Evolutionary conservation across 805 yeast genomes (phyloP).

Genomic region (Suhomyces emberorum): DNA sequence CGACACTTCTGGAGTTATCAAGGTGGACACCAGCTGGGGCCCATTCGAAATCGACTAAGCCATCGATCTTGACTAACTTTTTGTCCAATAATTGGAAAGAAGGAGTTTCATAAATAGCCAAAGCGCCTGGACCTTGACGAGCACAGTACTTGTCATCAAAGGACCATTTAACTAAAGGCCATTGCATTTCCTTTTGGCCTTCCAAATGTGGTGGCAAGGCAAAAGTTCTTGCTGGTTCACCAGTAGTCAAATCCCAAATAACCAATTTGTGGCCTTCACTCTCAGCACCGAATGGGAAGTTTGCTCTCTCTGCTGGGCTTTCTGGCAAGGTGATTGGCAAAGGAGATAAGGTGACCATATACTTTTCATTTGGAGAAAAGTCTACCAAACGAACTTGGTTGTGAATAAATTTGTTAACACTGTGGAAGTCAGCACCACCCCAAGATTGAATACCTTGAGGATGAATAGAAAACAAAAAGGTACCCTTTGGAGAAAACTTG

Average conservation of each 20-base stretch:
- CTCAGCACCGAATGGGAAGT: conserved; percentile 79
- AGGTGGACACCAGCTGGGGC: conserved; percentile 84
- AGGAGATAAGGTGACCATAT: conserved; percentile 84
- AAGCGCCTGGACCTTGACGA: conserved; percentile 88
- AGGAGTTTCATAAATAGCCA: conserved; percentile 83
- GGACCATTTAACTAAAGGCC: conserved; percentile 98
- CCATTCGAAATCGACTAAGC: conserved; percentile 88
- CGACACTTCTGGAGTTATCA: conserved; percentile 50
- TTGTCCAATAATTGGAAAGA: conserved; percentile 80
- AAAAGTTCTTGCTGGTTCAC: conserved; percentile 83
- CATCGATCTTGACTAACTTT: conserved; percentile 78
- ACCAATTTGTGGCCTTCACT: conserved; percentile 92
- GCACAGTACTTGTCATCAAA: conserved; percentile 90
- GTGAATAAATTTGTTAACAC: conserved; percentile 77
- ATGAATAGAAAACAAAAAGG: conserved; percentile 81
- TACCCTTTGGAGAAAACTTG: conserved; percentile 91
- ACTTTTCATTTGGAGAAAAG: conserved; percentile 90
- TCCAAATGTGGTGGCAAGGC: conserved; percentile 78
- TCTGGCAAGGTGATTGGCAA: conserved; percentile 71
- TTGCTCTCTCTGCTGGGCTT: conserved; percentile 57
- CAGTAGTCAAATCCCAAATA: conserved; percentile 86
- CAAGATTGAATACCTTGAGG: conserved; percentile 93
- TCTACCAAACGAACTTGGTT: conserved; percentile 87
- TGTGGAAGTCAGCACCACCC: conserved; percentile 83
- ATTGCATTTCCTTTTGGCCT: conserved; percentile 67